Percentiles rank a stretch among this genome's conserved stretches.
phyloP scores from a whole-genome alignment of 2,329 filamentous ascomycete species.

The Monilinia aucupariae region DNA sequence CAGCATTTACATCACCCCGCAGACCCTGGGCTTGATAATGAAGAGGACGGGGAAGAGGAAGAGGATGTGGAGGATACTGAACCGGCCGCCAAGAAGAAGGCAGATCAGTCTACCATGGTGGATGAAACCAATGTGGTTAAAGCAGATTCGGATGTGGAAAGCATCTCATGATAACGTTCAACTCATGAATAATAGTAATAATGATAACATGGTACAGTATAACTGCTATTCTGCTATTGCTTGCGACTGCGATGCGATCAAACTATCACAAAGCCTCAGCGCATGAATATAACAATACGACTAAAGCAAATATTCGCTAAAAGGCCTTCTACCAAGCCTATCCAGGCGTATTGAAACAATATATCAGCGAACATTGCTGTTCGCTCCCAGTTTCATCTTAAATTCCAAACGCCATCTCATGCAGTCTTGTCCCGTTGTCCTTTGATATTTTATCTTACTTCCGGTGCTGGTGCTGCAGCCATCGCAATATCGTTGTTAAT shows the following conservation, averaged over 20 bases:
- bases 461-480: constrained; percentile 42
- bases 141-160: background rate
- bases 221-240: background rate
- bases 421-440: background rate
- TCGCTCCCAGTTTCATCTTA: background rate
- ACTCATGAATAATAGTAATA: background rate
- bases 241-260: background rate
- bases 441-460: constrained; percentile 34
- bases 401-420: constrained; percentile 18
- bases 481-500: constrained; percentile 60
- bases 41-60: constrained; percentile 28
- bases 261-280: background rate
- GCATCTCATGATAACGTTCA: background rate
- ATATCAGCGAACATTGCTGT: background rate
- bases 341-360: background rate
- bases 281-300: background rate
- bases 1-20: constrained; percentile 71
- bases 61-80: constrained; percentile 28
- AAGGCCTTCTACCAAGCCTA: background rate
- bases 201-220: background rate
- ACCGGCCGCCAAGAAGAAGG: background rate
- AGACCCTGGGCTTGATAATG: constrained; percentile 35
- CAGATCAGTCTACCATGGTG: background rate
- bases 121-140: background rate
- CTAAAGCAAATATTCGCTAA: background rate